These are phyloP conservation scores for Podospora pseudopauciseta DNA, from an alignment of 495 filamentous ascomycete genomes.

Conservation along the genomic window DNA sequence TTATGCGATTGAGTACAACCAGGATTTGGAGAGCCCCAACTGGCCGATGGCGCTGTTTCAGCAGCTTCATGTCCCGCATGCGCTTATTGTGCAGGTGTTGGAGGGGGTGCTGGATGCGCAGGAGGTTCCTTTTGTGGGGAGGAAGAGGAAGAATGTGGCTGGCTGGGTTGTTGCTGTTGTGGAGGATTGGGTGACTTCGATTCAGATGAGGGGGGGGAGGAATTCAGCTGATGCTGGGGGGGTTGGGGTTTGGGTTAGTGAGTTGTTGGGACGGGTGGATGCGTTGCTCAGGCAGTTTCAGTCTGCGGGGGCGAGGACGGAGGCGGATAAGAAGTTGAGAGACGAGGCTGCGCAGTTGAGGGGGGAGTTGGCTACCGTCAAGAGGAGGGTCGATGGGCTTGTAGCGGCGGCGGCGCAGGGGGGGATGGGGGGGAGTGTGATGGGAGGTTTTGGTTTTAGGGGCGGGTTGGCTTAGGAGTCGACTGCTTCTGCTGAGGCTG, in stretches of 20 bases:
- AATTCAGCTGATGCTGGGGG: slow-evolving; percentile 21
- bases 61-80: slow-evolving; percentile 68
- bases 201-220: slow-evolving; percentile 35
- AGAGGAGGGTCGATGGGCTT: slow-evolving; percentile 21
- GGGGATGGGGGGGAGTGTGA: slow-evolving; percentile 7
- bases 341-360: slow-evolving; percentile 13
- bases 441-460: slow-evolving; percentile 28
- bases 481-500: neutral
- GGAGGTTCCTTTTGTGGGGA: slow-evolving; percentile 74
- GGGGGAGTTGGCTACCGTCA: neutral
- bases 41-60: slow-evolving; percentile 85
- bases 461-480: neutral
- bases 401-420: slow-evolving; percentile 25
- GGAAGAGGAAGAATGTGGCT: slow-evolving; percentile 37
- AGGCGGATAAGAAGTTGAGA: slow-evolving; percentile 26
- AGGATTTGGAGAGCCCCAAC: slow-evolving; percentile 52
- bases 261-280: slow-evolving; percentile 38
- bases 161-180: slow-evolving; percentile 43
- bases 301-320: slow-evolving; percentile 15
- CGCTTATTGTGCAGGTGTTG: slow-evolving; percentile 69
- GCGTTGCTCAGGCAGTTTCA: slow-evolving; percentile 15
- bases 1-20: slow-evolving; percentile 70
- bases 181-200: slow-evolving; percentile 41
- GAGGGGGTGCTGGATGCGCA: slow-evolving; percentile 81
- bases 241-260: slow-evolving; percentile 42